Base-by-base conservation (phyloP, 2,329 filamentous ascomycete species). In the Fusarium staphyleae region DNA sequence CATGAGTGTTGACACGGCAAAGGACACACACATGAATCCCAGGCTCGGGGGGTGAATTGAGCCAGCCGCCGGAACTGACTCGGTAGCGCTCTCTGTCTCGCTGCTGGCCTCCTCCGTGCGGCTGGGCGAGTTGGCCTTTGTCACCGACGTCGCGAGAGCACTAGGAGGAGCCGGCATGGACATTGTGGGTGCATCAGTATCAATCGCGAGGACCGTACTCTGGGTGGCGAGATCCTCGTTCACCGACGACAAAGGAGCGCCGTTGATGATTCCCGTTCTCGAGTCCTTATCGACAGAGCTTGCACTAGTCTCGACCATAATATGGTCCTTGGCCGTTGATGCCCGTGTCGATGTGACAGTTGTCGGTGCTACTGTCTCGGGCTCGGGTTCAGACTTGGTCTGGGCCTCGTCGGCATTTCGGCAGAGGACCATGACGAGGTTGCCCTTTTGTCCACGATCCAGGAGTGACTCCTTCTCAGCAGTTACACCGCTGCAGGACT, bases 391-490 rank as follows among this genome's bases (percentile, higher is more conserved):
- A 5, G 54, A 42, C 19, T 62, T 35, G 14, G 63, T 28, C n/a
- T 57, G 47, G 14, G 44, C 29, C 18, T 64, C 57, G 8, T 48
- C 51, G 10, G 56, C 32, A 14, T 55, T 35, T 24, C 58, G 61
- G 46, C 77, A 79, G 5, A 78, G 61, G 2, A 73, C 57, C 6
- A 62, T 60, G n/a, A 74, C 66, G 6, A 79, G 65, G 28, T 72
- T 68, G 3, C 74, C 76, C 15, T 62, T 52, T 46, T 76, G 62
- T 2, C 71, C 74, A 30, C 72, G 70, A 5, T 68, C 70, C 12
- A 80, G 56, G 11, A 80, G 55, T 2, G 77, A 72, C 13, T 68
- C 61, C 0, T 58, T 40, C 14, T 66, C 54, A 1, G 64, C 56
- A 9, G 60, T 48, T 8, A 72, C 65, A 11, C 48, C 54, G 4